Evolutionary conservation across 2,329 filamentous ascomycete genomes (phyloP), one percentile per base, ranked within the genome.

Genomic region (Metarhizium sp.): DNA sequence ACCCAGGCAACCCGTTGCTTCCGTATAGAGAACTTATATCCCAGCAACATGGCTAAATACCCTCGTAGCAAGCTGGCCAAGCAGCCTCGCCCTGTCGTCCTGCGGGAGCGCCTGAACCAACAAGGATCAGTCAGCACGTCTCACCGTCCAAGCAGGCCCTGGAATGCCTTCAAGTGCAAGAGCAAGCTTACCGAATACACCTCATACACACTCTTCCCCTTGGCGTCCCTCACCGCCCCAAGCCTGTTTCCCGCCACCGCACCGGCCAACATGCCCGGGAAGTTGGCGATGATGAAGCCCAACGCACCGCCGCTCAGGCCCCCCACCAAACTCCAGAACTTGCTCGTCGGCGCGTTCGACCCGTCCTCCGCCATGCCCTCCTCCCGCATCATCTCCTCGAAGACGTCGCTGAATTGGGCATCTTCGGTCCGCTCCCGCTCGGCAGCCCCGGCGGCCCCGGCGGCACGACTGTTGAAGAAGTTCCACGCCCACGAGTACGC

Each of bases 201-300:
- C 32, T 85, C 78, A 71, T 95, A 97, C 6, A 99, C 94, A 67
- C 90, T 95, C 84, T 96, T 97, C 25, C 92, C 92, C 72, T 85
- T 91, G 36, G 88, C 84, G 73, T 99, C 94, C 55, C 94, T 79
- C 20, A 99, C 82, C 6, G 90, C 89, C 1, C 94, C 94, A n/a
- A 97, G 73, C 52, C 92, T 75, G 72, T 96, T 97, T 11, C 94
- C 94, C 0, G 92, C 92, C 2, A 96, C 92, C 2, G 90, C 90
- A 2, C 94, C 94, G 0, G 92, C 92, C 42, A 97, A 71, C 65
- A 92, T 80, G 0, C 94, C 94, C 0, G 92, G 89, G 51, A 96
- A 83, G 68, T 97, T 97, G 32, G 87, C 94, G 30, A 97, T 81
- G 62, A 99, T 99, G 70, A 97, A 97, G 0, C 94, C 94, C 69